Conservation (phyloP, 306 rosid genomes). For the Morella rubra region DNA sequence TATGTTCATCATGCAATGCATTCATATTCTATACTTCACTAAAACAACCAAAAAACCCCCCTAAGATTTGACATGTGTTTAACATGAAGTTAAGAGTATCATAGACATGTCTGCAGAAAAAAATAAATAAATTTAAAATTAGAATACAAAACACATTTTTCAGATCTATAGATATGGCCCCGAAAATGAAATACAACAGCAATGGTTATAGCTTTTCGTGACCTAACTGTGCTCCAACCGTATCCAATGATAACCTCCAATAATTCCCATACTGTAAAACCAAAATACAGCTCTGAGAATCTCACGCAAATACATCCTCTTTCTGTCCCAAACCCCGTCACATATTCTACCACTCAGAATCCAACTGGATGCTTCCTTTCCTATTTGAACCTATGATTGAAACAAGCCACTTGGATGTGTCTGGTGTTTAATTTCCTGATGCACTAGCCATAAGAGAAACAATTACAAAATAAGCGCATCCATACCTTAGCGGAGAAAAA, state of each 20-base stretch:
- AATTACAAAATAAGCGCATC: slow-evolving; percentile 23
- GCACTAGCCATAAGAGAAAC: not conserved
- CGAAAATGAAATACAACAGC: no score
- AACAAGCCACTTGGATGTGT: no score
- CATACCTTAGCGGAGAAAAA: slow-evolving; percentile 34
- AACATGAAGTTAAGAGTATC: no score
- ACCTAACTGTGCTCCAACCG: no score
- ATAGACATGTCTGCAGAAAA: no score
- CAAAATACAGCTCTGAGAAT: not conserved
- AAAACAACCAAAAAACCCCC: not conserved
- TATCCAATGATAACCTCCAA: no score
- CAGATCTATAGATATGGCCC: no score
- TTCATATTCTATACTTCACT: not conserved
- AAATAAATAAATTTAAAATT: no score
- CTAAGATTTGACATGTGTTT: no score
- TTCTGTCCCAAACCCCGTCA: not conserved
- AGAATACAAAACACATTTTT: no score
- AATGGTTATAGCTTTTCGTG: no score
- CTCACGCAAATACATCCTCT: not conserved
- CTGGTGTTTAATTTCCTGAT: not conserved
- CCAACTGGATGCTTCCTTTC: not conserved
- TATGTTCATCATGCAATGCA: not conserved
- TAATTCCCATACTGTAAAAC: not conserved
- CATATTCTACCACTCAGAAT: not conserved
- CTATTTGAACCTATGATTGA: not conserved